Conservation (phyloP, 495 filamentous ascomycete species). For the Letharia columbiana region DNA sequence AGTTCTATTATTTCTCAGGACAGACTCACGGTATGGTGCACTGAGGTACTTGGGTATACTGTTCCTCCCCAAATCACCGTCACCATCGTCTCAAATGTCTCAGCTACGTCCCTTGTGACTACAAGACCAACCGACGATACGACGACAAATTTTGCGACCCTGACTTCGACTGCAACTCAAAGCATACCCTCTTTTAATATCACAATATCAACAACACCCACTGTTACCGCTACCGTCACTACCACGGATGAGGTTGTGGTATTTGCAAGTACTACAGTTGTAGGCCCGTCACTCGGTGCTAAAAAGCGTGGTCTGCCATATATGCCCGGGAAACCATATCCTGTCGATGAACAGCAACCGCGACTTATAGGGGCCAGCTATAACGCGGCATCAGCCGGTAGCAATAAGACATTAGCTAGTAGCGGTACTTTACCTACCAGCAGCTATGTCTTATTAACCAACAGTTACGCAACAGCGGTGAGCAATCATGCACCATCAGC, state of each 20-base stretch:
- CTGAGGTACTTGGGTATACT: conserved; percentile 9
- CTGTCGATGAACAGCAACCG: neutral
- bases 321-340: neutral
- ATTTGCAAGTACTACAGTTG: neutral
- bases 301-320: neutral
- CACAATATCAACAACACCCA: conserved; percentile 1
- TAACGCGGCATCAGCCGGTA: neutral
- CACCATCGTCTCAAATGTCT: conserved; percentile 2
- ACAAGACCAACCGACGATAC: neutral
- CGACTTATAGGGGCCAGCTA: neutral
- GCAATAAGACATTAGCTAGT: neutral
- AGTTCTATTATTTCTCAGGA: conserved; percentile 2
- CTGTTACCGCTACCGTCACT: neutral
- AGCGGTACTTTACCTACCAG: neutral
- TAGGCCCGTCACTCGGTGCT: conserved; percentile 2
- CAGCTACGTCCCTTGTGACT: neutral
- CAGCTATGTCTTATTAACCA: too few relatives aligned
- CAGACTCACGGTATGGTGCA: conserved; percentile 11
- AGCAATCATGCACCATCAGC: neutral
- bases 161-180: neutral
- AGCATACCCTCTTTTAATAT: neutral
- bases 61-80: neutral
- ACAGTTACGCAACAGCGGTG: neutral
- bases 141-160: neutral
- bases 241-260: neutral